These are phyloP conservation scores for Psidium friedrichsthalianum DNA, from an alignment of 345 rosid genomes.

Conservation along the genomic window DNA sequence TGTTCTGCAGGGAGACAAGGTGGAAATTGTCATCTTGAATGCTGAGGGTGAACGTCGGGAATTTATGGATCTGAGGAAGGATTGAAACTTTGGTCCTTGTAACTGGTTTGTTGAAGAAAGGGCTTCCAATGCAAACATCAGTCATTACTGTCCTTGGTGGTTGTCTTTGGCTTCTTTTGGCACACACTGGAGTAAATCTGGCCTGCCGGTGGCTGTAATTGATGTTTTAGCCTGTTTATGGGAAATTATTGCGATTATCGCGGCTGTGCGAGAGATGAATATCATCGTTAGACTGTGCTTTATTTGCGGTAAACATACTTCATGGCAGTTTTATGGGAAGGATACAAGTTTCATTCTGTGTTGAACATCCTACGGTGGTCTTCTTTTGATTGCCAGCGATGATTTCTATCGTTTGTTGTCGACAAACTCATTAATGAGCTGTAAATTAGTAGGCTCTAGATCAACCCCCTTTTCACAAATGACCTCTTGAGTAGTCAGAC, in stretches of 20 bases:
- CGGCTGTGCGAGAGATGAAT: too few relatives aligned
- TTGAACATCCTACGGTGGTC: too few relatives aligned
- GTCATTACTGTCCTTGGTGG: background rate
- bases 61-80: constrained; percentile 73
- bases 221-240: background rate
- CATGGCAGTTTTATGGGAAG: too few relatives aligned
- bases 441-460: too few relatives aligned
- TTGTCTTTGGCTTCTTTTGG: background rate
- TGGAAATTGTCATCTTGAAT: constrained; percentile 67
- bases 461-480: too few relatives aligned
- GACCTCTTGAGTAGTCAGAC: background rate
- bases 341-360: too few relatives aligned
- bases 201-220: background rate
- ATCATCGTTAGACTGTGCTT: too few relatives aligned
- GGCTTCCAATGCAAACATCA: background rate
- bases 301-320: too few relatives aligned
- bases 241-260: too few relatives aligned
- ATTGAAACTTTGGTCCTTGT: constrained; percentile 18
- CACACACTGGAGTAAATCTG: background rate
- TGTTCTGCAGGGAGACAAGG: constrained; percentile 65
- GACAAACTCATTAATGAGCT: too few relatives aligned
- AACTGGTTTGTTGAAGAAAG: background rate
- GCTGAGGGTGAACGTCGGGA: constrained; percentile 63
- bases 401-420: too few relatives aligned
- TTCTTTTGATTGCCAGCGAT: too few relatives aligned